phyloP scores from a whole-genome alignment of 108 stramenopile species.

The Parietichytrium sp. region DNA sequence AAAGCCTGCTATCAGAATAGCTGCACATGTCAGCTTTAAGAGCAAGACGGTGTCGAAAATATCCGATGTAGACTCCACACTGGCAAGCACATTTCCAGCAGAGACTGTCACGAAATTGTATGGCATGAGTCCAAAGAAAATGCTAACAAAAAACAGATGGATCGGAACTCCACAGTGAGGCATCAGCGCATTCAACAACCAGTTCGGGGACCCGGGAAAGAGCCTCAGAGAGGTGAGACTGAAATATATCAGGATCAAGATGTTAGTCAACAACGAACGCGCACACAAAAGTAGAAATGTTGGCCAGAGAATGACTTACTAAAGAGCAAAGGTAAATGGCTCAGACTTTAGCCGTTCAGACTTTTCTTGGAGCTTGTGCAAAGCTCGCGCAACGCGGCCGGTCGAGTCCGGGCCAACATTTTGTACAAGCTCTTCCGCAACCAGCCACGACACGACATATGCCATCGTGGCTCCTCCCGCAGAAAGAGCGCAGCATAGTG shows the following conservation, averaged over 20 bases:
- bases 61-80: background rate
- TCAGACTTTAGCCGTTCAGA: background rate
- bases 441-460: background rate
- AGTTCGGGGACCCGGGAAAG: background rate
- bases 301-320: too few relatives aligned
- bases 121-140: background rate
- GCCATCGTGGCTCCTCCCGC: background rate
- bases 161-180: background rate
- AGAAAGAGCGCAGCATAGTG: background rate
- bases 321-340: background rate
- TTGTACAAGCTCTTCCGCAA: background rate
- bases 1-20: too few relatives aligned
- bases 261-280: too few relatives aligned
- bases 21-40: background rate
- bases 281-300: too few relatives aligned
- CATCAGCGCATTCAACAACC: background rate
- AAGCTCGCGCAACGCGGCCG: background rate
- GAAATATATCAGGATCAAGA: too few relatives aligned
- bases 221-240: background rate
- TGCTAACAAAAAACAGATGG: background rate
- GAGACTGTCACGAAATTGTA: background rate
- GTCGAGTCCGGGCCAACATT: background rate
- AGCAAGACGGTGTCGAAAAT: background rate
- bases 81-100: background rate
- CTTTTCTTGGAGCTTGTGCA: background rate